Percentiles rank a stretch among this genome's conserved stretches.
phyloP scores from a whole-genome alignment of 1,139 yeast genomes.

The Blastobotrys niveus region DNA sequence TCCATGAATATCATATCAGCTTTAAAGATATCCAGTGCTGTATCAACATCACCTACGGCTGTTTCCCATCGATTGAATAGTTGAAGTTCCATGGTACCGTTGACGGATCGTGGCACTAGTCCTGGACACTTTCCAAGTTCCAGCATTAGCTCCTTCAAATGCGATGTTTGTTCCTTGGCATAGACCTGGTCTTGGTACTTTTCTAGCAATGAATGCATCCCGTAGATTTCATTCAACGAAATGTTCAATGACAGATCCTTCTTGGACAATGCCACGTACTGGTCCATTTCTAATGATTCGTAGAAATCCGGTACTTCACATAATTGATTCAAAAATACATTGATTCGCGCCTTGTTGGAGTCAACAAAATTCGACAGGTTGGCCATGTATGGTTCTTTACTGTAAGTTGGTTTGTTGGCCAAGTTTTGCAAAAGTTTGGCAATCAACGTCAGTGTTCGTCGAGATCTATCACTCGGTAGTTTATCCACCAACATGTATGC shows the following conservation, averaged over 20 bases:
- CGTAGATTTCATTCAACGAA: slow-evolving; percentile 36
- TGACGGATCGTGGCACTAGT: slow-evolving; percentile 32
- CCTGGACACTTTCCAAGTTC: slow-evolving; percentile 35
- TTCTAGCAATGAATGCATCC: slow-evolving; percentile 36
- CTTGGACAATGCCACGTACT: slow-evolving; percentile 38
- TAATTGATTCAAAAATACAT: slow-evolving; percentile 34
- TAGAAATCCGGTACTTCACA: slow-evolving; percentile 42
- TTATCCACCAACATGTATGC: slow-evolving; percentile 45
- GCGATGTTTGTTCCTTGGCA: slow-evolving; percentile 21
- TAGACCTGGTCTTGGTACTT: slow-evolving; percentile 31
- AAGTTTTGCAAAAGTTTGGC: slow-evolving; percentile 84
- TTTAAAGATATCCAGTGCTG: slow-evolving; percentile 32
- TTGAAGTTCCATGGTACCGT: slow-evolving; percentile 34
- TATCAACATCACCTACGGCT: slow-evolving; percentile 34
- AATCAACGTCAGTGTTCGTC: slow-evolving; percentile 69
- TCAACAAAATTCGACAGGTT: slow-evolving; percentile 32
- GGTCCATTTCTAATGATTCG: slow-evolving; percentile 40
- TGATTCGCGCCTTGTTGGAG: slow-evolving; percentile 32
- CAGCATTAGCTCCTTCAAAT: slow-evolving; percentile 29
- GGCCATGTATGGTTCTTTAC: slow-evolving; percentile 38
- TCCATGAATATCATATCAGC: slow-evolving; percentile 38
- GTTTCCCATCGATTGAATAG: slow-evolving; percentile 38
- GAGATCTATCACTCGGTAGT: slow-evolving; percentile 42
- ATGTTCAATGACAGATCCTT: slow-evolving; percentile 35
- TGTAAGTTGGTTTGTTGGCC: slow-evolving; percentile 55